Conservation (phyloP, 305 asterid species). For the Salvia sclarea region DNA sequence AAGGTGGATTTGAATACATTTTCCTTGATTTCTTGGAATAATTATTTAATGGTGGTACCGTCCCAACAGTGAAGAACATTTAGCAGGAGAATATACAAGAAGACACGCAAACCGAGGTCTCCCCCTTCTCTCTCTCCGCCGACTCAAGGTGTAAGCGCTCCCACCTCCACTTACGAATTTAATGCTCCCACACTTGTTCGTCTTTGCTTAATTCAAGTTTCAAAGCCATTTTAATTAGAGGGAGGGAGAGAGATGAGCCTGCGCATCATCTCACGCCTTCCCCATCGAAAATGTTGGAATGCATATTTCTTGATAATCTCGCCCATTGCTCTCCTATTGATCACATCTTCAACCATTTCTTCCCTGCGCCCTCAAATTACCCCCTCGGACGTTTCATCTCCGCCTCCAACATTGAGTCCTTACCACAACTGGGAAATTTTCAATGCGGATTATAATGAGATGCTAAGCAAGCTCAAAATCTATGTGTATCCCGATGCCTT, state of each 20-base stretch:
- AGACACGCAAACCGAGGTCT: too few relatives aligned
- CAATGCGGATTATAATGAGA: slow-evolving; percentile 53
- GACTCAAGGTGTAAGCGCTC: too few relatives aligned
- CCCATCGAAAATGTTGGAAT: slow-evolving; percentile 27
- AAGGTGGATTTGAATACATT: too few relatives aligned
- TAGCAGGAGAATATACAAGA: too few relatives aligned
- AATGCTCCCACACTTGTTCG: too few relatives aligned
- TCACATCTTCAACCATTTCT: slow-evolving; percentile 26
- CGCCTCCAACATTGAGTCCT: slow-evolving; percentile 33
- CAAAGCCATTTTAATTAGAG: not conserved
- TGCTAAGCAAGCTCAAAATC: slow-evolving; percentile 53
- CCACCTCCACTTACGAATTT: too few relatives aligned
- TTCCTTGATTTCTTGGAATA: too few relatives aligned
- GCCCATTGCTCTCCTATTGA: slow-evolving; percentile 27
- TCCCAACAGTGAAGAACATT: too few relatives aligned
- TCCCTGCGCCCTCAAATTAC: slow-evolving; percentile 27
- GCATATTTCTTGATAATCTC: slow-evolving; percentile 31
- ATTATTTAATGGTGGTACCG: too few relatives aligned
- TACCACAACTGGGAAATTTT: slow-evolving; percentile 70
- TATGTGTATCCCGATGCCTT: slow-evolving; percentile 61
- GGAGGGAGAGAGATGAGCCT: slow-evolving; percentile 9
- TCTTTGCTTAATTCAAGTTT: too few relatives aligned
- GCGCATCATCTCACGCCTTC: slow-evolving; percentile 8
- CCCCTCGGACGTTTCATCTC: not conserved
- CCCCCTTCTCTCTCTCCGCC: too few relatives aligned